Base-by-base conservation (phyloP, 768 basidiomycete species). In the Boletellus ananiceps region DNA sequence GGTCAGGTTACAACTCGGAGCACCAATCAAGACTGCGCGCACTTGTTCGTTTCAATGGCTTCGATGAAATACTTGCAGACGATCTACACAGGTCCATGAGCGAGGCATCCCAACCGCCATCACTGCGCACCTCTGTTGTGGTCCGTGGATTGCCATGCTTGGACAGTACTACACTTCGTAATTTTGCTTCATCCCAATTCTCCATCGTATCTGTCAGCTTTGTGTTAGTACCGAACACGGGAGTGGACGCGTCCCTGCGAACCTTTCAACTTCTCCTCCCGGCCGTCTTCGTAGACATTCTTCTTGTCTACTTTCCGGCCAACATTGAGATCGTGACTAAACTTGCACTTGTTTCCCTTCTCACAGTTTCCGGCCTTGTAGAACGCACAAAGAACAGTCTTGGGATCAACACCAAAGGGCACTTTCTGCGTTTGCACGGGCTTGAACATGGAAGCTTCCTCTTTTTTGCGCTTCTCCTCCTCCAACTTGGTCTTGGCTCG, bases 61-160 rank as follows among this genome's bases (percentile, higher is more conserved):
- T 95, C 84, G 59, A 99, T 88, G 64, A 99, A 99, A 73, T 72
- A 83, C 69, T 95, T 98, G 83, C 96, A 99, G 4, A 99, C 95
- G 63, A 99, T 96, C 89, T 95, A 53, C 7, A 55, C 16, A 37
- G 21, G 35, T 29, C 41, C 18, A 19, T 60, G 37, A 62, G 42
- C 31, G 49, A 29, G 42, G 34, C 19, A 37, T 19, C 41, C 44
- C 42, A 19, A 52, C 32, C n/a, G 19, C 8, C 41, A 43, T 34
- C 39, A 35, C 43, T 23, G 66, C 76, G 50, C 59, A 93, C 91
- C 63, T 98, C 95, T 33, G 95, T 98, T 3, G 85, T 87, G 21
- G 90, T 95, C 57, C 84, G 80, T 44, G 90, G 92, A 69, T 94
- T 96, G 23, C 94, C 94, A 54, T 82, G 78, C 69, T 93, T 94